Evolutionary conservation across 805 yeast genomes (phyloP), one percentile per base, ranked within the genome.

Genomic region (Cyberlindnera bimundalis): DNA sequence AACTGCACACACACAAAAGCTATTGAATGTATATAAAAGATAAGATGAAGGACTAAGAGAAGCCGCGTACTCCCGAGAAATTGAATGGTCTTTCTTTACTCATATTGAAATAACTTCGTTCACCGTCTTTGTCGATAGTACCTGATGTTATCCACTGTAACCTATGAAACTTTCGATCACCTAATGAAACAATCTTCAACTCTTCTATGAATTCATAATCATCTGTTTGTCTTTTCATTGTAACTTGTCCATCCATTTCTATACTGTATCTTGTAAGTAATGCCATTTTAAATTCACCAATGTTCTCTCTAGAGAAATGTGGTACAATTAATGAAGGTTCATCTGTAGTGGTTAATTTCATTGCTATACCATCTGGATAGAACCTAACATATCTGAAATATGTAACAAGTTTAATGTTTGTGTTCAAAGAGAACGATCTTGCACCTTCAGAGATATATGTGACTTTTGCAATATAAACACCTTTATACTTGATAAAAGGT

Each of bases 331-430:
- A 60, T 2, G 61, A 58, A 0, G 98, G 98, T 52, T 85, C 91
- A 40, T 78, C 70, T 3, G 83, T 74, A 0, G 95, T 76, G 20
- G 87, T 70, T 21, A 85, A 70, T 55, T 84, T 77, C 31, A 85
- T 64, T 45, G 87, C 83, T 1, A 74, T 66, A 0, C 98, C 97
- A 55, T 84, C 84, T 0, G 81, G 81, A 58, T 73, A 84, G 55
- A 91, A 89, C 47, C 97, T 69, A 26, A 82, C 62, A 60, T 89
- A 93, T 47, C 99, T 67, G 58, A 87, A 91, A 57, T 91, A 91
- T 0, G 96, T 86, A 29, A 91, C 84, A 58, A 88, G 78, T 51
- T 86, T 78, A 16, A 85, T 76, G 2, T 96, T 96, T 6, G 84
- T 72, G 23, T 70, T 68, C 1, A 85, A 76, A 33, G 80, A 75